phyloP scores from a whole-genome alignment of 129 eudicot genomes.

The Scalesia atractyloides region DNA sequence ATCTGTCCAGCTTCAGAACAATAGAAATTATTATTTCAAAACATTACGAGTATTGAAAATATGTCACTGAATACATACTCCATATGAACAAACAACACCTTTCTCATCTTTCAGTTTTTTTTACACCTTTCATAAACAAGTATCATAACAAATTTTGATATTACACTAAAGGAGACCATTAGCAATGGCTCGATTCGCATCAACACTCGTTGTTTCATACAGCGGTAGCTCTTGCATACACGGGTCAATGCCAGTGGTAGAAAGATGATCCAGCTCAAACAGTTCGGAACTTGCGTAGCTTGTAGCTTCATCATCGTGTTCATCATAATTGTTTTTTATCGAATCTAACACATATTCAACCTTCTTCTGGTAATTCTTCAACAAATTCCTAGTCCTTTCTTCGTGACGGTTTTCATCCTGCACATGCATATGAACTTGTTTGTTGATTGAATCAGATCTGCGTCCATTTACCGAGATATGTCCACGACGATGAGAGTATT shows the following conservation, averaged over 20 bases:
- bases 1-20: no score
- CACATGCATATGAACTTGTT: constrained; percentile 38
- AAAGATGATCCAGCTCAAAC: constrained; percentile 78
- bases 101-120: no score
- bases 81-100: background rate
- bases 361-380: constrained; percentile 51
- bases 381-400: constrained; percentile 50
- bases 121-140: no score
- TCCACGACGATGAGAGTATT: constrained; percentile 50
- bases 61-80: no score
- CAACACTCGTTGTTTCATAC: constrained; percentile 74
- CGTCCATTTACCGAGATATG: constrained; percentile 37
- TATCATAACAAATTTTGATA: background rate
- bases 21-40: no score
- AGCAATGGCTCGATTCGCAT: constrained; percentile 70
- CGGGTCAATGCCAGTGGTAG: constrained; percentile 54
- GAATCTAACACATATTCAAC: constrained; percentile 33
- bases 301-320: constrained; percentile 45
- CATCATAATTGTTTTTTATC: constrained; percentile 17
- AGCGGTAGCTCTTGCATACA: constrained; percentile 77
- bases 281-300: constrained; percentile 87
- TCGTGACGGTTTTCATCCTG: constrained; percentile 45
- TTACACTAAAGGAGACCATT: constrained; percentile 46
- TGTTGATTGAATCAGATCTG: constrained; percentile 27
- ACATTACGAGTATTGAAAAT: no score